phyloP scores from a whole-genome alignment of 257 asterid species.

The Catharanthus roseus region DNA sequence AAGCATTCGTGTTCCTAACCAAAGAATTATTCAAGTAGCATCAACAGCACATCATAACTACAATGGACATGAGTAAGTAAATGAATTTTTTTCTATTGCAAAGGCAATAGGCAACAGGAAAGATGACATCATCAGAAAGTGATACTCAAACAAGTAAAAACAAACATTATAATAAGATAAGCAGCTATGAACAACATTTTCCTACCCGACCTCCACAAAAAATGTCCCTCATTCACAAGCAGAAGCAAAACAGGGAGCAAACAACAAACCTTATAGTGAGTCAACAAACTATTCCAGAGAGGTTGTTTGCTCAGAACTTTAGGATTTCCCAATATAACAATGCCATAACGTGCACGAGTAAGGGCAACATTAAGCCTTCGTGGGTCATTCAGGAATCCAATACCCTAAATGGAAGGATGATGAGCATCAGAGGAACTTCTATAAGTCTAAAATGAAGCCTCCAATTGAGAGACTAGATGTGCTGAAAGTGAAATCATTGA shows the following conservation, averaged over 20 bases:
- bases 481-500: background rate
- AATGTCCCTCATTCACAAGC: background rate
- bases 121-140: constrained; percentile 5
- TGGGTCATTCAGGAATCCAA: constrained; percentile 98
- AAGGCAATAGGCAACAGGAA: constrained; percentile 1
- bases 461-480: no score
- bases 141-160: background rate
- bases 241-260: constrained; percentile 3
- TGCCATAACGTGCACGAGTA: constrained; percentile 99
- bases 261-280: constrained; percentile 77
- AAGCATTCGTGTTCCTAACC: constrained; percentile 89
- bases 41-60: constrained; percentile 1
- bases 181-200: background rate
- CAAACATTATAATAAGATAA: background rate
- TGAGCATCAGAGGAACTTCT: background rate
- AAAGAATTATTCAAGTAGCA: constrained; percentile 16
- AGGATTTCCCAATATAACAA: constrained; percentile 94
- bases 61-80: background rate
- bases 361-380: constrained; percentile 98
- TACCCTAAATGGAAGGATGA: constrained; percentile 49
- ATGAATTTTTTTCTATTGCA: background rate
- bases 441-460: no score
- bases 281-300: constrained; percentile 86
- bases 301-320: constrained; percentile 97
- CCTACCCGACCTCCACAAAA: background rate